These are phyloP conservation scores for Zymoseptoria pseudotritici DNA, from an alignment of 2,329 filamentous ascomycete species.

Conservation along the genomic window DNA sequence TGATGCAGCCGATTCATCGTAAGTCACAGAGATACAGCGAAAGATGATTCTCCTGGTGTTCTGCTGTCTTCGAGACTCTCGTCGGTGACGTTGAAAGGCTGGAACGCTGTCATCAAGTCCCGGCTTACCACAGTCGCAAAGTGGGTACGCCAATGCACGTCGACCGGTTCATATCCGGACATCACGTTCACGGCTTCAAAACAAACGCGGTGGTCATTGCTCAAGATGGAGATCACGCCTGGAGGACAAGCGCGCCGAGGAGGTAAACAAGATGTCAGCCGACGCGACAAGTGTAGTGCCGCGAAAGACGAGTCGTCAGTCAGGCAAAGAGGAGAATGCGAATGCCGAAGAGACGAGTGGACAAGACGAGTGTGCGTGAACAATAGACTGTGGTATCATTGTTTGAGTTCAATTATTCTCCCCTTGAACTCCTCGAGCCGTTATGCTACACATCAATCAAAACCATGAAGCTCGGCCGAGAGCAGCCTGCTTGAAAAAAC, in stretches of 20 bases:
- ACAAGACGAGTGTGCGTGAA: slow-evolving; percentile 2
- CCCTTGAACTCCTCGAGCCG: slow-evolving; percentile 25
- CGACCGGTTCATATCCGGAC: not conserved
- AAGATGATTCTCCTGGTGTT: not conserved
- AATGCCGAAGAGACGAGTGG: not conserved
- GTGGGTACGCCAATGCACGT: not conserved
- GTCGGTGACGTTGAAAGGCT: too few species aligned
- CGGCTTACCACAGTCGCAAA: not conserved
- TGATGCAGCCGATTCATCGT: not conserved
- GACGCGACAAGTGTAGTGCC: not conserved
- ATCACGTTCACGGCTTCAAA: slow-evolving; percentile 1
- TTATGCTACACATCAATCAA: slow-evolving; percentile 29
- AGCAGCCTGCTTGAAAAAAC: slow-evolving; percentile 19
- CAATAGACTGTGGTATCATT: slow-evolving; percentile 16
- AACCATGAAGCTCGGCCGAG: slow-evolving; percentile 16
- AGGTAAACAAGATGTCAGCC: slow-evolving; percentile 12
- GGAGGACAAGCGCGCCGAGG: slow-evolving; percentile 1
- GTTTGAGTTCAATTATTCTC: slow-evolving; percentile 22
- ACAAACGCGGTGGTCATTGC: slow-evolving; percentile 19
- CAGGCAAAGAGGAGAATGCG: not conserved
- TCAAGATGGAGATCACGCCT: not conserved
- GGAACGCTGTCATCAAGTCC: not conserved
- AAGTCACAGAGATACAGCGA: not conserved
- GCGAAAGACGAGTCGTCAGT: not conserved
- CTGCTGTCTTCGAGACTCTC: too few species aligned